Conservation (phyloP, 228 moss, liverwort and hornwort species). For the Sphagnum fallax region DNA sequence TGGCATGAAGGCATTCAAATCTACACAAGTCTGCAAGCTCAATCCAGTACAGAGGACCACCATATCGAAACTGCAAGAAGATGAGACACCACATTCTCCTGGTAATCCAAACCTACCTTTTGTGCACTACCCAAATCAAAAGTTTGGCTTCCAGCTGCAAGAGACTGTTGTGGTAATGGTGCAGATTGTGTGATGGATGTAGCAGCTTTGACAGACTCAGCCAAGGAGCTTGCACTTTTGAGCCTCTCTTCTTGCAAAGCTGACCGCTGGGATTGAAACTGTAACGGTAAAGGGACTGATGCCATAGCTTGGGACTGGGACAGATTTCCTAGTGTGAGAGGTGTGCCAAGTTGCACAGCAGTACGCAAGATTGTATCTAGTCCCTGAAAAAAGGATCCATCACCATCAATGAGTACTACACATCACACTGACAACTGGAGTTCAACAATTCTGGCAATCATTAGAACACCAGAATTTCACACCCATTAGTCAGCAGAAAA, state of each 20-base stretch:
- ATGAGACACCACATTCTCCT: too few relatives aligned
- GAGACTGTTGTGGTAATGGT: conserved; percentile 7
- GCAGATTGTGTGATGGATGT: conserved; percentile 20
- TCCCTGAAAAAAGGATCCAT: conserved; percentile 21
- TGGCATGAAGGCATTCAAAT: too few relatives aligned
- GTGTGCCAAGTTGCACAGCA: conserved; percentile 16
- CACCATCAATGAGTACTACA: too few relatives aligned
- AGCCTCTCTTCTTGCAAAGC: conserved; percentile 30
- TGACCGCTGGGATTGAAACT: conserved; percentile 20
- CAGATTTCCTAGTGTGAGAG: conserved; percentile 13
- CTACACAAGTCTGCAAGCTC: too few relatives aligned
- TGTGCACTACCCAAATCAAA: conserved; percentile 33
- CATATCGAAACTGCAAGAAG: too few relatives aligned
- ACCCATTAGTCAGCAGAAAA: too few relatives aligned
- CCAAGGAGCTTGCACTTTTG: conserved; percentile 20
- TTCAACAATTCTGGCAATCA: too few relatives aligned
- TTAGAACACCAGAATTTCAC: too few relatives aligned
- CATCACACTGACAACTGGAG: too few relatives aligned
- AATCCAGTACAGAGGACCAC: too few relatives aligned
- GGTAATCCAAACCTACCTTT: conserved; percentile 16
- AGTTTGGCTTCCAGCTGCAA: conserved; percentile 19
- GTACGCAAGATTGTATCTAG: conserved; percentile 30
- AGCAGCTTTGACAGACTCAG: background rate
- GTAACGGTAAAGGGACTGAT: conserved; percentile 20
- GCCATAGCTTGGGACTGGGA: conserved; percentile 23